Conservation (phyloP, 2,329 filamentous ascomycete species). For the Aspergillus vadensis region DNA sequence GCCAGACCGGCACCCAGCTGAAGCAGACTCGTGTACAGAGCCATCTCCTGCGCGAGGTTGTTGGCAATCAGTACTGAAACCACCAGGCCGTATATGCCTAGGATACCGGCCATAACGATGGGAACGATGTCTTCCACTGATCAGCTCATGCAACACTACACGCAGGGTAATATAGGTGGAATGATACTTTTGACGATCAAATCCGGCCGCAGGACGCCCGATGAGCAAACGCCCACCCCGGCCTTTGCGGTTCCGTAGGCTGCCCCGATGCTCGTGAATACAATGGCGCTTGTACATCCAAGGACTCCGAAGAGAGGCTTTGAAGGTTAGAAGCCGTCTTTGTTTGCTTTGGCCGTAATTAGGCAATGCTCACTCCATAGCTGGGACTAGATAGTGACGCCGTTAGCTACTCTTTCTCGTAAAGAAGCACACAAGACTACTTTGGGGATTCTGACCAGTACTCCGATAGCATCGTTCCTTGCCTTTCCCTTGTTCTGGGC, state of each 20-base stretch:
- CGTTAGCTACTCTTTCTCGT: background rate
- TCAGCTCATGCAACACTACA: background rate
- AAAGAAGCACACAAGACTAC: no score
- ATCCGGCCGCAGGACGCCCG: constrained; percentile 97
- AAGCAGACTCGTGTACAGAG: constrained; percentile 80
- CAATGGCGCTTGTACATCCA: constrained; percentile 91
- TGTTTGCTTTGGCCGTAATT: background rate
- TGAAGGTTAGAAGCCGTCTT: background rate
- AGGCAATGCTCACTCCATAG: background rate
- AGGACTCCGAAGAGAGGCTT: constrained; percentile 94
- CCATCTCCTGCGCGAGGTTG: constrained; percentile 69
- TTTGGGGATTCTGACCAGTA: background rate
- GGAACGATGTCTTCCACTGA: constrained; percentile 81
- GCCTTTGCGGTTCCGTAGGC: constrained; percentile 99
- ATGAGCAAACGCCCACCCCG: constrained; percentile 95
- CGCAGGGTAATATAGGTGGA: constrained; percentile 15
- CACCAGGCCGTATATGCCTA: constrained; percentile 95
- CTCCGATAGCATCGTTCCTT: constrained; percentile 2
- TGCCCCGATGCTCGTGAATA: constrained; percentile 95
- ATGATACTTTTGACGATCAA: constrained; percentile 97
- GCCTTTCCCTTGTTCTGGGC: background rate
- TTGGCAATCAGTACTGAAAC: constrained; percentile 86
- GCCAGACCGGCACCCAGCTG: constrained; percentile 81
- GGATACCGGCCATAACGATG: constrained; percentile 99
- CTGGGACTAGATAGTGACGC: background rate